Evolutionary conservation across 441 rosid genomes (phyloP), one percentile per base, ranked within the genome.

Genomic region (Adansonia rubrostipa): DNA sequence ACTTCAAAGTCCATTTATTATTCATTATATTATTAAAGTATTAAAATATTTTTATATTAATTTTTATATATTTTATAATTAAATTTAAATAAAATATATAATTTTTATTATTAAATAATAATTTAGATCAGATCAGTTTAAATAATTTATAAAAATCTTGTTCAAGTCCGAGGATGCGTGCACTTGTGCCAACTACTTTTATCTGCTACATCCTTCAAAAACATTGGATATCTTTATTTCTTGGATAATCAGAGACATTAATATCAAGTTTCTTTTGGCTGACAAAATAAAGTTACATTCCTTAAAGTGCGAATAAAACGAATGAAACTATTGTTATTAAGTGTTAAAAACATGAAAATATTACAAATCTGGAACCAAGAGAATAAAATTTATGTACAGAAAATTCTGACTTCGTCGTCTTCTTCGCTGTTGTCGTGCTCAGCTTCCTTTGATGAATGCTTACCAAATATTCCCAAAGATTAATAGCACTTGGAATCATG

Each of bases 301-400:
- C 63, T 5, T 72, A 10, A 9, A n/a, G 64, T 36, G 36, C 33
- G 50, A 71, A 54, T 54, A 72, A 33, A 72, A 72, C 48, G n/a
- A 71, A 33, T 53, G 48, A 71, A 71, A 28, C 57, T 71, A 71
- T 50, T 3, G 36, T 33, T 22, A 47, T 51, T 50, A 24, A 7
- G 62, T 53, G 62, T 33, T 71, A 71, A 71, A 71, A 33, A 4
- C 75, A 71, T 28, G 44, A 24, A 2, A 71, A 9, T 53, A 71
- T 72, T 54, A 54, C 58, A 54, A 63, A 71, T 33, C 47, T 72
- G 63, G 63, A 54, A 15, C 63, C n/a, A 54, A 54, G 50, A 51
- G 15, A 51, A 71, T 28, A 45, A 33, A 17, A 19, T 8, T 72
- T 33, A 54, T 51, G n/a, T 71, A 28, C 74, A 71, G 62, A 53